Evolutionary conservation across 352 stramenopile genomes (phyloP), one percentile per base, ranked within the genome.

Genomic region (Pythium folliculosum): DNA sequence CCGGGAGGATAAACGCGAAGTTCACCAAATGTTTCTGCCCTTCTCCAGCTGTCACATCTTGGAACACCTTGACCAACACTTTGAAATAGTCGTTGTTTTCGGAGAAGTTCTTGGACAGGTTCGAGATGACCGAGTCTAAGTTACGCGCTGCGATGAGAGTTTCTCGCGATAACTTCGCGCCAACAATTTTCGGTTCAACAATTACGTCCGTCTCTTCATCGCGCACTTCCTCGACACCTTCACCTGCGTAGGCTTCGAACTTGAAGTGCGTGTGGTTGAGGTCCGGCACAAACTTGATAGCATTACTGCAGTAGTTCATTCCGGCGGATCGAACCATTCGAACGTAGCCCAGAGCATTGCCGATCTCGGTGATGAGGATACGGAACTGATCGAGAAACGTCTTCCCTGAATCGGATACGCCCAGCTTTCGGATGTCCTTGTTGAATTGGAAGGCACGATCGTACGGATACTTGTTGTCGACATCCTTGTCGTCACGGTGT

Each of bases 31-130:
- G 91, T 56, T 94, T 96, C 67, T 97, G 88, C 49, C 93, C 86
- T 45, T 90, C 82, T 52, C 80, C 89, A n/a, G 80, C 74, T 5
- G 95, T 90, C 38, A 97, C 92, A 40, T 96, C 82, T 63, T 96
- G 88, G 63, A 96, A 96, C 44, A 95, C 86, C 69, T 94, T 89
- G 22, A 96, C 86, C 27, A 96, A 75, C 45, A 96, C 82, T 60
- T 97, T 92, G 63, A 98, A 96, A 78, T 97, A 98, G 78, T 98
- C 91, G 61, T 94, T 95, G 67, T 96, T 96, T 65, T 96, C 89
- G 5, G 80, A 91, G 43, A 98, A 97, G 69, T 97, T 97, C 66
- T 92, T 90, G 19, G 82, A 83, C 17, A 98, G 66, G 32, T 88
- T 95, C 14, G 80, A 87, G 61, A 97, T 93, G 23, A 96, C 86